Base-by-base conservation (phyloP, 106 monocot species). In the Posidonia australis region DNA sequence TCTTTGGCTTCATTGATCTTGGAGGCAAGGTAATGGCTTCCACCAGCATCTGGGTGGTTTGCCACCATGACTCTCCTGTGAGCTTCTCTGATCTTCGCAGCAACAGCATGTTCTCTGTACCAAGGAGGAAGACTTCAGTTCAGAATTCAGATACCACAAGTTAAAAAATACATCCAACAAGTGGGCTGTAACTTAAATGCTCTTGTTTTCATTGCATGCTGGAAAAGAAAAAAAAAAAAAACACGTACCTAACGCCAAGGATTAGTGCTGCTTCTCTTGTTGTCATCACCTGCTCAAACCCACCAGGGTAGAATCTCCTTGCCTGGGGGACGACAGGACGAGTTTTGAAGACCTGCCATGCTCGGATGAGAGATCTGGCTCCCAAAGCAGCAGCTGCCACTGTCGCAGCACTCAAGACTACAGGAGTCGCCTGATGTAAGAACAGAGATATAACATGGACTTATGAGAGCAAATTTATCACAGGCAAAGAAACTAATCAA, bases 1-100 rank as follows among this genome's bases (percentile, higher is more conserved):
- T 92, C 92, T 67, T 92, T 92, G 19, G 92, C 92, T 75, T 92
- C 77, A 45, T 87, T 87, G 30, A 92, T 76, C 75, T 92, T 92
- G 0, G 84, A 78, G 5, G 87, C 87, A 30, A 92, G 72, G 46
- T 81, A 87, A 73, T 92, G 84, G 46, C 92, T 92, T 41, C 92
- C 92, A 24, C 92, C 87, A 1, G 67, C 53, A 59, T 92, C 92
- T 16, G 92, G 92, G 58, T 92, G 92, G 64, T 92, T 92, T 0
- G 87, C 87, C 18, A 87, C 70, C 92, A 92, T 92, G 36, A 84
- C 84, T 46, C 79, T 87, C 78, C 79, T 74, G 59, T 92, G 87
- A 25, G 87, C 92, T 67, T 79, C 92, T 64, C 73, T 92, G n/a
- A 92, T 84, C 75, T 80, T 92, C 41, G 87, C 82, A 11, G 66